phyloP scores from a whole-genome alignment of 495 filamentous ascomycete genomes.

The Cetradonia linearis region DNA sequence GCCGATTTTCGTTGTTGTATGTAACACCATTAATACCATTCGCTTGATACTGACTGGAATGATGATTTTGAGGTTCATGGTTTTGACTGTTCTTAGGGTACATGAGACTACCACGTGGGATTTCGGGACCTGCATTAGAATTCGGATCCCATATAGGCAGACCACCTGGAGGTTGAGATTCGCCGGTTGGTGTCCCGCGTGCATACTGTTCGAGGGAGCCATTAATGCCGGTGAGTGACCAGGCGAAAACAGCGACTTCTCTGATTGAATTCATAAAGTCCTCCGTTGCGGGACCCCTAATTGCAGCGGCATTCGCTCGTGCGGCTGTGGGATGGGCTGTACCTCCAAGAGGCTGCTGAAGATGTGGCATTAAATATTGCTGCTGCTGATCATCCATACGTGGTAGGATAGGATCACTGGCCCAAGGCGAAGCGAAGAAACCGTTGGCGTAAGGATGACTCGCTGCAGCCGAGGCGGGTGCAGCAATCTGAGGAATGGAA shows the following conservation, averaged over 20 bases:
- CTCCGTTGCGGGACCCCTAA: conserved; percentile 35
- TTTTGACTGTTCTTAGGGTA: conserved; percentile 1
- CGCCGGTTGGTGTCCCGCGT: conserved; percentile 49
- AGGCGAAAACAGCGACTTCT: conserved; percentile 76
- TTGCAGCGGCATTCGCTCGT: conserved; percentile 34
- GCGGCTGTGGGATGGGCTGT: conserved; percentile 31
- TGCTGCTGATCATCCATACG: conserved; percentile 12
- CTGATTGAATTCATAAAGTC: conserved; percentile 72
- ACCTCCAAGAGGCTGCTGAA: conserved; percentile 24
- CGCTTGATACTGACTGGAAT: neutral
- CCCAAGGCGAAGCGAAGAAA: conserved; percentile 72
- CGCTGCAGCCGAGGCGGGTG: conserved; percentile 35
- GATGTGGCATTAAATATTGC: conserved; percentile 20
- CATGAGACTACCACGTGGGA: neutral
- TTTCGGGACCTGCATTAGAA: conserved; percentile 9
- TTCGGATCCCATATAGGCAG: conserved; percentile 45
- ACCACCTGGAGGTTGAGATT: conserved; percentile 47
- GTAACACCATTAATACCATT: neutral
- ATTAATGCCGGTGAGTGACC: conserved; percentile 74
- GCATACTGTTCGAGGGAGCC: conserved; percentile 56
- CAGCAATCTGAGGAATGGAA: conserved; percentile 44
- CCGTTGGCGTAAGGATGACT: conserved; percentile 49
- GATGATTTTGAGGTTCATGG: neutral
- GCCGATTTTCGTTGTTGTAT: neutral
- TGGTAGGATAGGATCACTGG: conserved; percentile 47